Conservation (phyloP, 2,329 filamentous ascomycete genomes). For the Polychaeton citri region DNA sequence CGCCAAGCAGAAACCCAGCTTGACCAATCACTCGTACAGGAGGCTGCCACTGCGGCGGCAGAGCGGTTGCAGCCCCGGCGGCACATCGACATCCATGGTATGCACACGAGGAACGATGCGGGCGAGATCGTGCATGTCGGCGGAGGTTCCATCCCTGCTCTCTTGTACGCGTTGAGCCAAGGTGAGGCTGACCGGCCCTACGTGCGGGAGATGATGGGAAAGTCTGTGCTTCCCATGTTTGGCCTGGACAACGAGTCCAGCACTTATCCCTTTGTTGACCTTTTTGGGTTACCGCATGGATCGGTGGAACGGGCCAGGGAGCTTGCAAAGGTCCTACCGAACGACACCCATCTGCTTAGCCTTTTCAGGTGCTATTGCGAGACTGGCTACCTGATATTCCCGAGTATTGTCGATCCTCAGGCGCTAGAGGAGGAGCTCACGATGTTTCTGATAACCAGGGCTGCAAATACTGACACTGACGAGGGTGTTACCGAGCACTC, state of each 20-base stretch:
- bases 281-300: slow-evolving; percentile 48
- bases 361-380: slow-evolving; percentile 46
- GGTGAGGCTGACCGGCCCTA: slow-evolving; percentile 33
- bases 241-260: slow-evolving; percentile 51
- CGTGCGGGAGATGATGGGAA: slow-evolving; percentile 44
- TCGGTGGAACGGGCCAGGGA: slow-evolving; percentile 44
- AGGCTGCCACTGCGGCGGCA: background rate
- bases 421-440: slow-evolving; percentile 42
- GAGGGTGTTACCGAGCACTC: slow-evolving; percentile 39
- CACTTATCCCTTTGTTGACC: slow-evolving; percentile 52
- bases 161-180: slow-evolving; percentile 39
- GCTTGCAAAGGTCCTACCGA: slow-evolving; percentile 45
- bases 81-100: slow-evolving; percentile 39
- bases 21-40: background rate
- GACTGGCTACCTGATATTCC: slow-evolving; percentile 46
- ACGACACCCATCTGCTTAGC: slow-evolving; percentile 43
- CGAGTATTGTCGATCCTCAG: slow-evolving; percentile 43
- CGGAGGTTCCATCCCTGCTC: slow-evolving; percentile 47
- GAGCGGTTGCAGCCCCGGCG: slow-evolving; percentile 6
- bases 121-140: slow-evolving; percentile 49
- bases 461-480: slow-evolving; percentile 24
- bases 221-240: slow-evolving; percentile 48
- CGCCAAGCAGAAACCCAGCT: background rate
- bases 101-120: slow-evolving; percentile 45
- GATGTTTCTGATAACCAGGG: slow-evolving; percentile 39